phyloP scores from a whole-genome alignment of 805 yeast species.

The Barnettozyma siamensis region DNA sequence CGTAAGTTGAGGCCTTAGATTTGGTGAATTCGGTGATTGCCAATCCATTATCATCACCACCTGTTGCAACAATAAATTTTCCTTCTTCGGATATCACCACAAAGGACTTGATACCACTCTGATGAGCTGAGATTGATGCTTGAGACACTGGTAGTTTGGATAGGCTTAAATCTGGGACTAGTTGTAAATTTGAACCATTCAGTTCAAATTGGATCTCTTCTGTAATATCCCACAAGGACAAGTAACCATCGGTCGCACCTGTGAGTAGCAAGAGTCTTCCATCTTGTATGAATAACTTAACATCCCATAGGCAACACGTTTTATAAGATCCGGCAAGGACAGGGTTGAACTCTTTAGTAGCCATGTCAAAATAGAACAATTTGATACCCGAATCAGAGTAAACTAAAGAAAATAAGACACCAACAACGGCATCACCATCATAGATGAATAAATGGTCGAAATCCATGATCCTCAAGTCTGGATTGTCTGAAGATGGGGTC shows the following conservation, averaged over 20 bases:
- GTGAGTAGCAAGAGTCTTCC: constrained; percentile 36
- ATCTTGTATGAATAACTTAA: constrained; percentile 36
- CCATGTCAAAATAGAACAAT: constrained; percentile 48
- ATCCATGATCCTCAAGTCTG: constrained; percentile 90
- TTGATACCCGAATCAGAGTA: constrained; percentile 82
- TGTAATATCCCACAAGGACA: constrained; percentile 56
- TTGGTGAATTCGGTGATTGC: constrained; percentile 35
- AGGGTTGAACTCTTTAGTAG: constrained; percentile 34
- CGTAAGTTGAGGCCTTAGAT: constrained; percentile 14
- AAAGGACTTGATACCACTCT: constrained; percentile 76
- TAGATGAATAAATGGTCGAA: constrained; percentile 46
- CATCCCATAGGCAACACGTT: constrained; percentile 72
- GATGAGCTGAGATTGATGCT: constrained; percentile 57
- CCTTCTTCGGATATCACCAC: constrained; percentile 22
- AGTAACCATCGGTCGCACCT: constrained; percentile 81
- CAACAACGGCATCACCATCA: constrained; percentile 26
- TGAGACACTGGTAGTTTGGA: constrained; percentile 26
- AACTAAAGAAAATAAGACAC: constrained; percentile 58
- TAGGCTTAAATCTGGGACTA: not conserved
- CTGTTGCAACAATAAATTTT: constrained; percentile 47
- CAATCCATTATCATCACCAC: constrained; percentile 90
- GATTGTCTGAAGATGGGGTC: constrained; percentile 51
- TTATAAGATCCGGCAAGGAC: constrained; percentile 49
- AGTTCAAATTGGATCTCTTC: constrained; percentile 19
- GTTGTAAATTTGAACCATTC: constrained; percentile 8